Conservation (phyloP, 2,329 filamentous ascomycete genomes). For the Arthrobotrys megalospora region DNA sequence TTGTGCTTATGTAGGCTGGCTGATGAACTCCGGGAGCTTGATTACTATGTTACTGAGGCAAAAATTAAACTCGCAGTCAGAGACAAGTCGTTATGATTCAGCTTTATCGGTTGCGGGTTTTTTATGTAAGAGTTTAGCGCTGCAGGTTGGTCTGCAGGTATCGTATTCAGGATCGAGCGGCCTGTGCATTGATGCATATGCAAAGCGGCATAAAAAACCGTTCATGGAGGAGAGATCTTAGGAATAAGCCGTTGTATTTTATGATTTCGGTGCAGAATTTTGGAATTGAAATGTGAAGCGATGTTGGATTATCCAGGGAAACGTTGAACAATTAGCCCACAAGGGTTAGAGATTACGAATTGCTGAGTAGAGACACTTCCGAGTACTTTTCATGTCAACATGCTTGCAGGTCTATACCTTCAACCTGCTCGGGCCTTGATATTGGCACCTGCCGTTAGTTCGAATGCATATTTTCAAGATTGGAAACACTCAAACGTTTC, state of each 20-base stretch:
- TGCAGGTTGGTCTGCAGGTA: slow-evolving; percentile 30
- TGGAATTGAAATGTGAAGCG: neutral
- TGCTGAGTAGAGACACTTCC: slow-evolving; percentile 22
- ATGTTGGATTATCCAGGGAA: slow-evolving; percentile 20
- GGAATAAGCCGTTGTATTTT: slow-evolving; percentile 22
- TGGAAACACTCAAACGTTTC: slow-evolving; percentile 25
- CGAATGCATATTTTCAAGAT: slow-evolving; percentile 10
- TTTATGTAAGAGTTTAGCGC: slow-evolving; percentile 36
- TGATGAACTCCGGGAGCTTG: slow-evolving; percentile 56
- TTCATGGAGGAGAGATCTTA: neutral
- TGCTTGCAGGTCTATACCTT: slow-evolving; percentile 20
- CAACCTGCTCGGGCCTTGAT: slow-evolving; percentile 31
- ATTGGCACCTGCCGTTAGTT: slow-evolving; percentile 14
- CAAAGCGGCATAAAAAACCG: slow-evolving; percentile 23
- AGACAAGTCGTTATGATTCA: slow-evolving; percentile 48
- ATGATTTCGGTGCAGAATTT: neutral
- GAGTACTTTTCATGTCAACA: slow-evolving; percentile 15
- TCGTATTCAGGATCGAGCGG: slow-evolving; percentile 27
- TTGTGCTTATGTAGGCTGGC: slow-evolving; percentile 30
- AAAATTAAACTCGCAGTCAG: slow-evolving; percentile 45
- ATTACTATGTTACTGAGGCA: slow-evolving; percentile 55
- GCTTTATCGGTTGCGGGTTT: slow-evolving; percentile 21
- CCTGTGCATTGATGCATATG: slow-evolving; percentile 34
- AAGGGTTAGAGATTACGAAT: slow-evolving; percentile 47
- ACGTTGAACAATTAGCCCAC: slow-evolving; percentile 23